Evolutionary conservation across 352 stramenopile genomes (phyloP).

Genomic region (Phytophthora pini): DNA sequence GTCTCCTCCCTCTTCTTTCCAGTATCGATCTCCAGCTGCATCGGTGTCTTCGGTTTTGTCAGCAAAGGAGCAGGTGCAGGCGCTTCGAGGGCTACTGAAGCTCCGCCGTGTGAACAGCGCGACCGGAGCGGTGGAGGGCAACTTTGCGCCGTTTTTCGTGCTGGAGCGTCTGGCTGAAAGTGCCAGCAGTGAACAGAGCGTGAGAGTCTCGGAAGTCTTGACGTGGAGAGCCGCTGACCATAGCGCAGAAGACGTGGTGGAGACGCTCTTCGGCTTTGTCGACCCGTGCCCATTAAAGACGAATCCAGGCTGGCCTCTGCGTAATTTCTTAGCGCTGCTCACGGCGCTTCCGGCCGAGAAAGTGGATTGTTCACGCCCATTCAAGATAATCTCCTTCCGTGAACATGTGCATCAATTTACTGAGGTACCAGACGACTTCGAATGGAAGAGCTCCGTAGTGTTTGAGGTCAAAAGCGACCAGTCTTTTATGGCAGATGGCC

Average conservation of each 20-base stretch:
- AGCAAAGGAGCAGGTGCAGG: constrained; percentile 40
- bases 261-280: constrained; percentile 87
- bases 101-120: constrained; percentile 32
- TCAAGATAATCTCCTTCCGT: constrained; percentile 75
- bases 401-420: constrained; percentile 70
- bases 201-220: constrained; percentile 43
- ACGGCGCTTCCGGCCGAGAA: constrained; percentile 44
- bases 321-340: constrained; percentile 85
- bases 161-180: constrained; percentile 44
- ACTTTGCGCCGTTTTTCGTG: constrained; percentile 76
- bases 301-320: constrained; percentile 89
- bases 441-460: constrained; percentile 64
- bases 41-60: constrained; percentile 47
- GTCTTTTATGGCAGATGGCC: constrained; percentile 38
- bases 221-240: constrained; percentile 34
- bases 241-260: constrained; percentile 9
- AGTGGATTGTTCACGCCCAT: constrained; percentile 32
- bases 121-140: constrained; percentile 27
- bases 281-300: constrained; percentile 81
- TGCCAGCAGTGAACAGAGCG: constrained; percentile 5
- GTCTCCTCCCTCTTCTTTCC: constrained; percentile 44
- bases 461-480: constrained; percentile 58
- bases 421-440: constrained; percentile 44
- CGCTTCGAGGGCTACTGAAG: constrained; percentile 49
- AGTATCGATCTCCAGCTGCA: constrained; percentile 34